phyloP scores from a whole-genome alignment of 2,329 filamentous ascomycete genomes.

The Colletotrichum plurivorum region DNA sequence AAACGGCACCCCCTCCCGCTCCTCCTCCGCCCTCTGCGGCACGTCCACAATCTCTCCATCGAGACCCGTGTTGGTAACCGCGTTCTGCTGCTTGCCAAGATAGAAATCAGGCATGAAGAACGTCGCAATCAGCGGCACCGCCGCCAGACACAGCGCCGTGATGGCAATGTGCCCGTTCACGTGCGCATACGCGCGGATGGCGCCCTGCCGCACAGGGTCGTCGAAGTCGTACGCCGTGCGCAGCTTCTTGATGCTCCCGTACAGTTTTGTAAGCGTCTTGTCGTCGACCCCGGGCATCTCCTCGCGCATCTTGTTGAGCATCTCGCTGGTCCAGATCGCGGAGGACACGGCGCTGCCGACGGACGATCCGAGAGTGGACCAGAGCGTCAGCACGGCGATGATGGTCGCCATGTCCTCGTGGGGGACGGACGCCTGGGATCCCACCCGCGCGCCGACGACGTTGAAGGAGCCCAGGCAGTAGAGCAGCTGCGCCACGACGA shows the following conservation, averaged over 20 bases:
- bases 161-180: slow-evolving; percentile 54
- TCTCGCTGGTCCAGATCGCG: slow-evolving; percentile 56
- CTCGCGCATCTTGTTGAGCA: slow-evolving; percentile 49
- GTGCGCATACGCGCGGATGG: slow-evolving; percentile 53
- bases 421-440: slow-evolving; percentile 56
- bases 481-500: slow-evolving; percentile 54
- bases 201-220: slow-evolving; percentile 53
- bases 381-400: slow-evolving; percentile 55
- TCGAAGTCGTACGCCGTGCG: slow-evolving; percentile 50
- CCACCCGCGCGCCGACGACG: slow-evolving; percentile 57
- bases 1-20: not conserved
- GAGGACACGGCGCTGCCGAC: slow-evolving; percentile 56
- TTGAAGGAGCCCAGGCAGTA: slow-evolving; percentile 54
- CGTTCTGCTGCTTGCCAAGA: slow-evolving; percentile 52
- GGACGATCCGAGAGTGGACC: slow-evolving; percentile 55
- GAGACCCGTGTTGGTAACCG: slow-evolving; percentile 50
- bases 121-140: slow-evolving; percentile 51
- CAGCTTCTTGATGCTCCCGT: slow-evolving; percentile 52
- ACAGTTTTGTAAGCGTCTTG: slow-evolving; percentile 48
- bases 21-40: slow-evolving; percentile 1
- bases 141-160: slow-evolving; percentile 48
- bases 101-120: slow-evolving; percentile 59
- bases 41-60: slow-evolving; percentile 47
- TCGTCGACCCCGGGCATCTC: slow-evolving; percentile 48
- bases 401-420: slow-evolving; percentile 57